Percentiles rank a stretch among this genome's conserved stretches.
phyloP scores from a whole-genome alignment of 2,329 filamentous ascomycete genomes.

The Paracamarosporium sp. region DNA sequence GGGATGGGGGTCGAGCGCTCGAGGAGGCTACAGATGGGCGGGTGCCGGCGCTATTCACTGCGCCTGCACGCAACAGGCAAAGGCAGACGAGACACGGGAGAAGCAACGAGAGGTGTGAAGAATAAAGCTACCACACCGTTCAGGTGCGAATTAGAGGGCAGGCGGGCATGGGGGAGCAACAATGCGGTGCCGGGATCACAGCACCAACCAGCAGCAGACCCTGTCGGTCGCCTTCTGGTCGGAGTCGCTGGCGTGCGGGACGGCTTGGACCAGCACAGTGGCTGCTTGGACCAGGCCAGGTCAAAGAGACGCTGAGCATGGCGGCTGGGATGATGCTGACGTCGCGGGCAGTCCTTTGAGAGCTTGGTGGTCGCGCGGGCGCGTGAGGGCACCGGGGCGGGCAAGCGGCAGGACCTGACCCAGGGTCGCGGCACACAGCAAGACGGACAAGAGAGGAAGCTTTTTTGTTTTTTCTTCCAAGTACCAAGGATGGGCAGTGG shows the following conservation, averaged over 20 bases:
- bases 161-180: constrained; percentile 37
- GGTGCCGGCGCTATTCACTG: constrained; percentile 44
- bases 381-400: constrained; percentile 15
- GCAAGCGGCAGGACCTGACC: constrained; percentile 44
- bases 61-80: constrained; percentile 47
- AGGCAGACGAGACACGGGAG: constrained; percentile 49
- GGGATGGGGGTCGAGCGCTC: constrained; percentile 45
- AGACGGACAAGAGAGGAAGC: constrained; percentile 2
- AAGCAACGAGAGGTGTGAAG: constrained; percentile 45
- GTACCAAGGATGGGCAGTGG: constrained; percentile 41
- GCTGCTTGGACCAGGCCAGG: constrained; percentile 42
- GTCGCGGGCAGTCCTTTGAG: constrained; percentile 19
- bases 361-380: not conserved
- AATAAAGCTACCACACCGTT: constrained; percentile 43
- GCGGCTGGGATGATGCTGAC: constrained; percentile 10
- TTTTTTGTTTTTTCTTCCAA: constrained; percentile 36
- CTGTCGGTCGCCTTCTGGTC: constrained; percentile 40
- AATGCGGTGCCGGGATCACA: constrained; percentile 43
- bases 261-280: constrained; percentile 48
- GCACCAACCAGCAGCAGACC: constrained; percentile 41
- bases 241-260: constrained; percentile 47
- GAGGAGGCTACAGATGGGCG: constrained; percentile 44
- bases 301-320: constrained; percentile 13
- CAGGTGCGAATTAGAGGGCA: constrained; percentile 37
- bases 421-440: constrained; percentile 40